phyloP scores from a whole-genome alignment of 177 flowering plant genomes.

The Vitis hybrid region DNA sequence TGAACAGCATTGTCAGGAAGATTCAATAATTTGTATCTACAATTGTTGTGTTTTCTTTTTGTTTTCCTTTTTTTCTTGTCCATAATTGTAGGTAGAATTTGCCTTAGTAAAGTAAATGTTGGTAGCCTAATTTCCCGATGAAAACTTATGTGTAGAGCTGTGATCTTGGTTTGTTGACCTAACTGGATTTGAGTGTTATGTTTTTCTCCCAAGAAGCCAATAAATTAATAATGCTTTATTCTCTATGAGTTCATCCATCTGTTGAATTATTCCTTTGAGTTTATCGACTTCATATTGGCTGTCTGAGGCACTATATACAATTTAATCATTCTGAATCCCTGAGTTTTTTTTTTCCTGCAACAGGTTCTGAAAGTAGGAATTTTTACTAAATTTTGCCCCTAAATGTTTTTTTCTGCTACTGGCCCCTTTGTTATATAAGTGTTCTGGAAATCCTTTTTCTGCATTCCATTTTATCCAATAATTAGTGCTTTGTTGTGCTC shows the following conservation, averaged over 20 bases:
- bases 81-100: conserved; percentile 27
- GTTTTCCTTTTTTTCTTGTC: conserved; percentile 17
- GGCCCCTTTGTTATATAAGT: not conserved
- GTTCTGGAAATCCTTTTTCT: not conserved
- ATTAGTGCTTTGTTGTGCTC: not conserved
- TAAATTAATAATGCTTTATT: conserved; percentile 10
- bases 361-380: too few species aligned
- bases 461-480: not conserved
- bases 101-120: conserved; percentile 9
- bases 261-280: not conserved
- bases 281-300: not conserved
- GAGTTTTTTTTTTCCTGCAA: too few species aligned
- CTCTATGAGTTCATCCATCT: not conserved
- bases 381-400: too few species aligned
- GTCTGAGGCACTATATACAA: too few species aligned
- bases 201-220: conserved; percentile 19
- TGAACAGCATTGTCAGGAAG: conserved; percentile 1
- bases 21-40: conserved; percentile 37
- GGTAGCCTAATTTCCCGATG: conserved; percentile 19
- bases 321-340: too few species aligned
- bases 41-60: conserved; percentile 20
- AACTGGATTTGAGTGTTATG: conserved; percentile 23
- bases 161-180: conserved; percentile 37
- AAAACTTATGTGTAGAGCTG: conserved; percentile 21
- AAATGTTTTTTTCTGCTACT: too few species aligned